phyloP scores from a whole-genome alignment of 345 rosid species.

The Carallia brachiata region DNA sequence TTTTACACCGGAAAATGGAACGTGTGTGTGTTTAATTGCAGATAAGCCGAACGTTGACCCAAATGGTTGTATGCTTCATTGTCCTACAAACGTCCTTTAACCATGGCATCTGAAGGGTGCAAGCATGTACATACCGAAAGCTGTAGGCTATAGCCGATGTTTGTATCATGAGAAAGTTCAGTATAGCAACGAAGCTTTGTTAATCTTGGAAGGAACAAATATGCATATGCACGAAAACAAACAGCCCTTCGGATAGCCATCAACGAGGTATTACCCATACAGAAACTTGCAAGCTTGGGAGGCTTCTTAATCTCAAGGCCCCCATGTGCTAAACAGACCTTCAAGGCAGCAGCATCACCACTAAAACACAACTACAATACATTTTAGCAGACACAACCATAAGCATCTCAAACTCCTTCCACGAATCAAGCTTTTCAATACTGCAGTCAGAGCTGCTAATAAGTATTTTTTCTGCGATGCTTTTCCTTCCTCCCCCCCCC shows the following conservation, averaged over 20 bases:
- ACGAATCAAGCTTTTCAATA: slow-evolving; percentile 9
- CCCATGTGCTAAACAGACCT: slow-evolving; percentile 22
- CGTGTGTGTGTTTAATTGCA: too few relatives aligned
- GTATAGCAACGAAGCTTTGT: too few relatives aligned
- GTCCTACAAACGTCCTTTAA: too few relatives aligned
- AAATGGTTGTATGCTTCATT: too few relatives aligned
- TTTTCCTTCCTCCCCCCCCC: too few relatives aligned
- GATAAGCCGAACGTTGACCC: too few relatives aligned
- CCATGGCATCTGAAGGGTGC: too few relatives aligned
- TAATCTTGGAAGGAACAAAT: slow-evolving; percentile 16
- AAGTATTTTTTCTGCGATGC: background rate
- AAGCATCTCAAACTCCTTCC: slow-evolving; percentile 16
- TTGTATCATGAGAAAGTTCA: too few relatives aligned
- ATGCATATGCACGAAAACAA: slow-evolving; percentile 11
- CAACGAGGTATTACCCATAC: slow-evolving; percentile 18
- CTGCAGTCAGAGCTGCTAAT: slow-evolving; percentile 18
- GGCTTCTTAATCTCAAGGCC: slow-evolving; percentile 4
- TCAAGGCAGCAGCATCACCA: slow-evolving; percentile 23
- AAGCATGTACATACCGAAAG: too few relatives aligned
- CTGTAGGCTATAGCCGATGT: too few relatives aligned
- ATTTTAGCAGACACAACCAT: slow-evolving; percentile 23
- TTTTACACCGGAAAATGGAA: too few relatives aligned
- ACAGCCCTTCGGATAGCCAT: slow-evolving; percentile 13
- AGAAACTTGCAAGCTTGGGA: slow-evolving; percentile 26
- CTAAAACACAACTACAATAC: slow-evolving; percentile 20